Evolutionary conservation across 78 protist genomes (phyloP), one percentile per base, ranked within the genome.

Genomic region (Dictyostelium firmibasis): DNA sequence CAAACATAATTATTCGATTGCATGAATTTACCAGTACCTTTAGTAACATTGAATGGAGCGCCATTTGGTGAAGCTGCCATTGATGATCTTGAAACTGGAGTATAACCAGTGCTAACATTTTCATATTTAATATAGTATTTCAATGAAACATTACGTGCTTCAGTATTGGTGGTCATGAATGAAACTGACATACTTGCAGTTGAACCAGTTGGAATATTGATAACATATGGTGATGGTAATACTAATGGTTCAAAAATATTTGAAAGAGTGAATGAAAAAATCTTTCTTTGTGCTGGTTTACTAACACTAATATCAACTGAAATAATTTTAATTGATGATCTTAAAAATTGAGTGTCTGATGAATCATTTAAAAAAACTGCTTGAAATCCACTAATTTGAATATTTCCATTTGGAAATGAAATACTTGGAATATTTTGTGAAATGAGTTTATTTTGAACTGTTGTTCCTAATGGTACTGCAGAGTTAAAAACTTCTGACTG

Each of bases 211-310:
- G 89, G 62, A 3, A 89, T 13, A 29, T 31, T 18, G 2, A 89
- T 8, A 27, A 50, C 50, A 69, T 89, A 89, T 70, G 94, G 94
- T 33, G 94, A 81, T 43, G 94, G 94, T 25, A 89, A 81, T 11
- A 75, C 82, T 1, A 89, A 16, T 78, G 94, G 94, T 20, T 78
- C 62, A 25, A 50, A 81, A 20, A 89, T 81, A 16, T 89, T 89
- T 31, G 94, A 64, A 6, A 89, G 82, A 8, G 94, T 89, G 35
- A 89, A 89, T n/a, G 94, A 81, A 75, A 89, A 29, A 2, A 81
- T 33, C 41, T 75, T 69, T 29, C 44, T 60, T 23, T 43, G 31
- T 16, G 70, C 35, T 67, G 87, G 86, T 41, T 76, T 64, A 67
- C 29, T 69, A 5, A 86, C 77, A 25, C 25, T 57, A 62, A 89